Base-by-base conservation (phyloP, 1,284 basidiomycete species). In the Ganoderma resinaceum region DNA sequence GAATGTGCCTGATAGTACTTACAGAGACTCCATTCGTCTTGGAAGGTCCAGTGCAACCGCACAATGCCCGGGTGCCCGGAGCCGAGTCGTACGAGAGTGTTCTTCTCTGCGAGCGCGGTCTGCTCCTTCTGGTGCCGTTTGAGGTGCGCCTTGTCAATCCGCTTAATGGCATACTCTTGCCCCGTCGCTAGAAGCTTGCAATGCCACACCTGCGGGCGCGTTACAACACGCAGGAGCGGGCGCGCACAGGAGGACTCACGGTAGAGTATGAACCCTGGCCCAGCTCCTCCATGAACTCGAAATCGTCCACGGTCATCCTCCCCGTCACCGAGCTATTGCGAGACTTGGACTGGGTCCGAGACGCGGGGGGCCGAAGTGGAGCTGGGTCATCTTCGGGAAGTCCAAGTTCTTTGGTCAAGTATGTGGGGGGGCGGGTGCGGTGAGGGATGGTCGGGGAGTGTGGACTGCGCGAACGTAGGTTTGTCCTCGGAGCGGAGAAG, bases 21-120 rank as follows among this genome's bases (percentile, higher is more conserved):
- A 96, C 94, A 97, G 63, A 96, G 83, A 78, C 91, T 92, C 82
- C 88, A 91, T 31, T 90, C 86, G 77, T 97, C 95, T 72, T 95
- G 94, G 77, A 96, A 96, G 1, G 94, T 90, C 81, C 89, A 94
- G 76, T 93, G 89, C 40, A 97, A 80, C 63, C 89, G 87, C 23
- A 97, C 90, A 66, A 96, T 89, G 1, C 95, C 95, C 1, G 94
- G 93, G 82, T 97, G 95, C 12, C 88, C 88, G 29, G 86, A 82
- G 16, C 89, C 88, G 42, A 93, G 82, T 31, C 85, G 82, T 43
- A 91, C 84, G 60, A 91, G 82, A 1, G 87, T 87, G 74, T 88
- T 87, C 78, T 90, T 87, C 83, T 93, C 89, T 2, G 89, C 86
- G 31, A 87, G 80, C 29, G 89, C 91, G 18, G 88, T 89, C 38